Conservation (phyloP, 2,329 filamentous ascomycete genomes). For the Chlorencoelia australis region DNA sequence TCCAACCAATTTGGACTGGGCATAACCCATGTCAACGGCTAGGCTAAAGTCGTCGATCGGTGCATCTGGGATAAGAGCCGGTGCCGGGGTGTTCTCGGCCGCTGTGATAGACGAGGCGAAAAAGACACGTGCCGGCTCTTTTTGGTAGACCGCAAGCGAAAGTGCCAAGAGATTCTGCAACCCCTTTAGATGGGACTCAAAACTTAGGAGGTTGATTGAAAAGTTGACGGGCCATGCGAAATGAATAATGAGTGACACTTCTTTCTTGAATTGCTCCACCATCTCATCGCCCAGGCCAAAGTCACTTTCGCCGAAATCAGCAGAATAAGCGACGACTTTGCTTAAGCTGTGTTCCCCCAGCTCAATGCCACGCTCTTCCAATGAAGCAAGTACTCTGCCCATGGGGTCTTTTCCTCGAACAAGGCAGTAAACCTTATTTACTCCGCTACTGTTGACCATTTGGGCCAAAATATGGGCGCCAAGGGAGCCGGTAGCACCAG, state of each 20-base stretch:
- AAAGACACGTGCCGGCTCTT: constrained; percentile 24
- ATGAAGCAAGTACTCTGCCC: constrained; percentile 5
- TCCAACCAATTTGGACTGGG: constrained; percentile 37
- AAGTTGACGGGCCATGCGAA: constrained; percentile 9
- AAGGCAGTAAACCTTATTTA: constrained; percentile 42
- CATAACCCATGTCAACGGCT: constrained; percentile 41
- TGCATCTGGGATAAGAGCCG: constrained; percentile 28
- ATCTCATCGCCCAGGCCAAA: constrained; percentile 13
- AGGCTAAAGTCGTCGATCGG: constrained; percentile 13
- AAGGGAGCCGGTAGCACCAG: constrained; percentile 55
- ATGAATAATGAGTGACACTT: constrained; percentile 22
- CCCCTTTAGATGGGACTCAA: constrained; percentile 22
- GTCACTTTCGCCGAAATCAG: constrained; percentile 2
- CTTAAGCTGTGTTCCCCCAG: neutral
- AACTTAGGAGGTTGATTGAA: constrained; percentile 5
- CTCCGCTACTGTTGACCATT: constrained; percentile 45
- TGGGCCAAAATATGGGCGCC: constrained; percentile 50
- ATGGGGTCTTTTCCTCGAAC: constrained; percentile 33
- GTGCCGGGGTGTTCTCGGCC: constrained; percentile 23
- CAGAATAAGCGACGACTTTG: constrained; percentile 5
- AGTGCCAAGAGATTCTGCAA: constrained; percentile 6
- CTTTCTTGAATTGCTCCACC: constrained; percentile 24
- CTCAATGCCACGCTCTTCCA: constrained; percentile 5
- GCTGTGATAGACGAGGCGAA: constrained; percentile 32
- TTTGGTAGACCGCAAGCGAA: constrained; percentile 17